Percentiles rank a stretch among this genome's conserved stretches.
Evolutionary conservation across 73 alveolate species (phyloP).

Genomic region (Symbiodinium natans): DNA sequence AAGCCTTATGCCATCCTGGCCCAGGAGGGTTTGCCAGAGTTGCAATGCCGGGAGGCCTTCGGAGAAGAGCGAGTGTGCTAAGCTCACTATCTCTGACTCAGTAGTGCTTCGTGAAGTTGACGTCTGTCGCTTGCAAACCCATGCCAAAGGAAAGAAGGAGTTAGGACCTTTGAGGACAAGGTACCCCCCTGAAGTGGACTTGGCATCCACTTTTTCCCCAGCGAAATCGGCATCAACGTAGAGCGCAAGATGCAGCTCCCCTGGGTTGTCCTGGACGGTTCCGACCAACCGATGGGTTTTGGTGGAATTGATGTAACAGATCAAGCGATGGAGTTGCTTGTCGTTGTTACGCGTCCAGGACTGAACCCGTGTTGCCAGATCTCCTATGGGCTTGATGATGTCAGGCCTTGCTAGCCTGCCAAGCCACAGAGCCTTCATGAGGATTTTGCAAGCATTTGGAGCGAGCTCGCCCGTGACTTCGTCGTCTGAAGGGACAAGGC

Average conservation of each 20-base stretch:
- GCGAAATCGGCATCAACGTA: slow-evolving; percentile 37
- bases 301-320: background rate
- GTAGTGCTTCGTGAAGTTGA: background rate
- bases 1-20: background rate
- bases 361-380: slow-evolving; percentile 15
- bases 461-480: background rate
- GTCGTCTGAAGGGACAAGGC: background rate
- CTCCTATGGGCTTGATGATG: slow-evolving; percentile 1
- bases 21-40: background rate
- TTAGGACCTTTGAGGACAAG: slow-evolving; percentile 1
- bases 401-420: slow-evolving; percentile 21
- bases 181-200: slow-evolving; percentile 27
- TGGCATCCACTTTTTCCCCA: background rate
- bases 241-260: background rate
- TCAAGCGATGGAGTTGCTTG: background rate
- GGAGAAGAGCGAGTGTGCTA: background rate
- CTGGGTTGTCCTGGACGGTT: background rate
- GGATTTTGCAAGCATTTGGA: slow-evolving; percentile 2
- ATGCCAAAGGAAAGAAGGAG: slow-evolving; percentile 12
- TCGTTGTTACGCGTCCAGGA: background rate
- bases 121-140: slow-evolving; percentile 22
- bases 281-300: background rate
- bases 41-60: background rate
- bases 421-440: slow-evolving; percentile 25
- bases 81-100: background rate